These are phyloP conservation scores for Exophiala calicioides DNA, from an alignment of 2,329 filamentous ascomycete genomes.

Conservation along the genomic window DNA sequence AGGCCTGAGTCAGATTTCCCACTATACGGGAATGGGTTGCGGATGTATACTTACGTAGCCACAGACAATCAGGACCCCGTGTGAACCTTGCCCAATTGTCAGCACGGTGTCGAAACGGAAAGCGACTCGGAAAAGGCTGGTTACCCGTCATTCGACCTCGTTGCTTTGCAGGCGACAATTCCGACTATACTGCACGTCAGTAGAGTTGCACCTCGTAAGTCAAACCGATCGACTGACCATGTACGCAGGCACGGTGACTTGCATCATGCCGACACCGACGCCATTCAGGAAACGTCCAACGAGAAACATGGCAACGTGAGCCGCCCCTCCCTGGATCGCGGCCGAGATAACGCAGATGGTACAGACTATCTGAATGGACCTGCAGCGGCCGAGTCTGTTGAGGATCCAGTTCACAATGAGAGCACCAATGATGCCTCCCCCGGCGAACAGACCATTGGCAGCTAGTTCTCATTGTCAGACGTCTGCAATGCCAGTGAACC, in stretches of 20 bases:
- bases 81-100: slow-evolving; percentile 9
- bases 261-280: slow-evolving; percentile 40
- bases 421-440: slow-evolving; percentile 20
- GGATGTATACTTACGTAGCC: slow-evolving; percentile 12
- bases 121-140: not conserved
- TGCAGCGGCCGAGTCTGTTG: slow-evolving; percentile 22
- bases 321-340: slow-evolving; percentile 22
- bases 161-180: slow-evolving; percentile 17
- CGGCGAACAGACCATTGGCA: slow-evolving; percentile 23
- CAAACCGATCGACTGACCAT: slow-evolving; percentile 11
- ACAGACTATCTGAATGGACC: slow-evolving; percentile 18
- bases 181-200: slow-evolving; percentile 12
- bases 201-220: slow-evolving; percentile 2
- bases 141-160: slow-evolving; percentile 18
- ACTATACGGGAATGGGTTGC: not conserved
- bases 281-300: slow-evolving; percentile 43
- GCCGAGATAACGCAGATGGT: slow-evolving; percentile 20
- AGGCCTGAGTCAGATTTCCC: not conserved
- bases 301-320: slow-evolving; percentile 41
- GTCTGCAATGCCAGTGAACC: slow-evolving; percentile 6
- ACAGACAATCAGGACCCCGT: slow-evolving; percentile 14
- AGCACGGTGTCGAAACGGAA: slow-evolving; percentile 2
- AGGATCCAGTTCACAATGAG: slow-evolving; percentile 23
- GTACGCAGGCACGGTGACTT: slow-evolving; percentile 31
- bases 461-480: slow-evolving; percentile 13